Conservation (phyloP, 2,329 filamentous ascomycete species). For the Pyrenophora teres region DNA sequence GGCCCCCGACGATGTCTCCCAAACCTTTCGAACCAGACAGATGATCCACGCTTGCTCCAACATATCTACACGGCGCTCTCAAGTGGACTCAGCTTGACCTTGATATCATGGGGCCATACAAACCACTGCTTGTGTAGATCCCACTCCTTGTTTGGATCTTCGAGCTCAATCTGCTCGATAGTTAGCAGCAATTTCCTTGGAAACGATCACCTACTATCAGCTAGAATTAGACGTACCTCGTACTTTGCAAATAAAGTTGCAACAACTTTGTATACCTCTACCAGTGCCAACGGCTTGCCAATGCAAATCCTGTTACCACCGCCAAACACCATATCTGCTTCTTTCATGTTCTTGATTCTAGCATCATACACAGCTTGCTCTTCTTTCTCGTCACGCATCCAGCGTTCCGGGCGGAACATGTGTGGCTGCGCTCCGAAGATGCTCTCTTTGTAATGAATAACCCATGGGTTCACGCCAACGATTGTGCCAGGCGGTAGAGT, state of each 20-base stretch:
- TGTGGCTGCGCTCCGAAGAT: constrained; percentile 28
- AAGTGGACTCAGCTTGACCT: constrained; percentile 28
- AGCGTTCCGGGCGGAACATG: constrained; percentile 42
- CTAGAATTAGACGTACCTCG: constrained; percentile 46
- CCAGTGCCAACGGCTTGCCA: constrained; percentile 33
- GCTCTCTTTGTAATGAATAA: constrained; percentile 25
- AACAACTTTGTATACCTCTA: constrained; percentile 56
- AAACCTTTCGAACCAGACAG: too few relatives aligned
- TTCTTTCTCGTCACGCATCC: constrained; percentile 28
- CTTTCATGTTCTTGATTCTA: constrained; percentile 41
- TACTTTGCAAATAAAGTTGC: constrained; percentile 48
- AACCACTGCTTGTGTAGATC: constrained; percentile 51
- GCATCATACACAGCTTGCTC: constrained; percentile 19
- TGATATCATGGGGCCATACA: constrained; percentile 44
- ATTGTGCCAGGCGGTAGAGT: constrained; percentile 38
- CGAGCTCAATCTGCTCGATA: constrained; percentile 40
- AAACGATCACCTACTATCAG: neutral
- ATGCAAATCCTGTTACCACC: constrained; percentile 38
- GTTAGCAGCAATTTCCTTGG: neutral
- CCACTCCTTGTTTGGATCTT: constrained; percentile 46
- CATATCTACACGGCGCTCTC: constrained; percentile 2
- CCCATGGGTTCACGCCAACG: constrained; percentile 42
- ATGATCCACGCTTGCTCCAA: too few relatives aligned
- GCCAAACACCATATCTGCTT: constrained; percentile 39
- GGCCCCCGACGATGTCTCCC: too few relatives aligned